These are phyloP conservation scores for Irpex sp. DNA, from an alignment of 1,284 basidiomycete genomes.

Conservation along the genomic window DNA sequence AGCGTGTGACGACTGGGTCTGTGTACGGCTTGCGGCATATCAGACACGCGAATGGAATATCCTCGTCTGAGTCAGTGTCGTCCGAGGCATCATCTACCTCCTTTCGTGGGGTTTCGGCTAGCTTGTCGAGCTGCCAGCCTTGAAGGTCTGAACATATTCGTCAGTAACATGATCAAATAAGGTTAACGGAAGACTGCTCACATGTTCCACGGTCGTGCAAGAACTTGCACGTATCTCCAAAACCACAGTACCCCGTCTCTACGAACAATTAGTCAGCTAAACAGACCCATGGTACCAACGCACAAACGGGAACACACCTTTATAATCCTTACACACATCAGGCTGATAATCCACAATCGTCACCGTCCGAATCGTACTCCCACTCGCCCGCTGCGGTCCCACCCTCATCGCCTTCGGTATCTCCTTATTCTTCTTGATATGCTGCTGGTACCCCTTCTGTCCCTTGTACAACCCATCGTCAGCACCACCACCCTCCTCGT, in stretches of 20 bases:
- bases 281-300: background rate
- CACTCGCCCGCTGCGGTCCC: slow-evolving; percentile 76
- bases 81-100: slow-evolving; percentile 58
- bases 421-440: slow-evolving; percentile 79
- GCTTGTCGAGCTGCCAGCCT: slow-evolving; percentile 96
- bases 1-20: slow-evolving; percentile 93
- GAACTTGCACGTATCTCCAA: slow-evolving; percentile 98
- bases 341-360: slow-evolving; percentile 98
- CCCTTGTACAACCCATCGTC: slow-evolving; percentile 92
- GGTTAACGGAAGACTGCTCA: slow-evolving; percentile 31
- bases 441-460: slow-evolving; percentile 77
- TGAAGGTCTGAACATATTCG: slow-evolving; percentile 68
- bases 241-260: slow-evolving; percentile 99
- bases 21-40: slow-evolving; percentile 94
- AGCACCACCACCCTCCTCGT: slow-evolving; percentile 46
- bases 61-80: slow-evolving; percentile 68
- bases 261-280: background rate
- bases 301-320: slow-evolving; percentile 50
- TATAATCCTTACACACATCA: slow-evolving; percentile 99
- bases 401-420: slow-evolving; percentile 87
- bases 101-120: slow-evolving; percentile 65
- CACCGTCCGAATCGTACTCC: slow-evolving; percentile 89
- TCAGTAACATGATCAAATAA: background rate
- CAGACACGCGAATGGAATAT: slow-evolving; percentile 96
- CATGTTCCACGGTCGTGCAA: slow-evolving; percentile 86